Conservation (phyloP, 208 protist species). For the Naegleria fowleri region DNA sequence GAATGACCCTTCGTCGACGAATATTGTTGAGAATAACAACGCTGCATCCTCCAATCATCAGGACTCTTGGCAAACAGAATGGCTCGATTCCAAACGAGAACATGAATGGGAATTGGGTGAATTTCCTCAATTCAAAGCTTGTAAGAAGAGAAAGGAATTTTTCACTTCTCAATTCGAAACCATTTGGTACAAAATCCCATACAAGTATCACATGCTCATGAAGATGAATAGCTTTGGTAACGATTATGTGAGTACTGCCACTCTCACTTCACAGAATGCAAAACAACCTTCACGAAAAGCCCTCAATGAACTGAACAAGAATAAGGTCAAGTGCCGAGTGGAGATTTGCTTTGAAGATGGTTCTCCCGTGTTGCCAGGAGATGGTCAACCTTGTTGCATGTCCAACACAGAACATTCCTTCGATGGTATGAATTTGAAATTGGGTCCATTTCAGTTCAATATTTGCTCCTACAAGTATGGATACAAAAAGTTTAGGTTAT, state of each 20-base stretch:
- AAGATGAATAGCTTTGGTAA: background rate
- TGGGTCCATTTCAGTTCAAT: slow-evolving; percentile 24
- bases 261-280: background rate
- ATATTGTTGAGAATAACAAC: background rate
- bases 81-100: background rate
- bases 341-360: background rate
- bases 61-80: background rate
- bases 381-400: background rate
- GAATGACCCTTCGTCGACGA: no score
- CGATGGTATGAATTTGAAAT: background rate
- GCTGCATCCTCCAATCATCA: background rate
- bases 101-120: background rate
- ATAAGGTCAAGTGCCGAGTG: background rate
- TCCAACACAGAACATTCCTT: background rate
- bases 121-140: slow-evolving; percentile 16
- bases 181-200: slow-evolving; percentile 12
- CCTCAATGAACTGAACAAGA: background rate
- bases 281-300: background rate
- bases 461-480: slow-evolving; percentile 18
- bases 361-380: background rate
- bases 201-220: slow-evolving; percentile 23
- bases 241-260: background rate
- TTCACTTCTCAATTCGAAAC: background rate
- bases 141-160: slow-evolving; percentile 16
- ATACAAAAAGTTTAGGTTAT: slow-evolving; percentile 2